Conservation (phyloP, 768 basidiomycete species). For the Collybia sp. region DNA sequence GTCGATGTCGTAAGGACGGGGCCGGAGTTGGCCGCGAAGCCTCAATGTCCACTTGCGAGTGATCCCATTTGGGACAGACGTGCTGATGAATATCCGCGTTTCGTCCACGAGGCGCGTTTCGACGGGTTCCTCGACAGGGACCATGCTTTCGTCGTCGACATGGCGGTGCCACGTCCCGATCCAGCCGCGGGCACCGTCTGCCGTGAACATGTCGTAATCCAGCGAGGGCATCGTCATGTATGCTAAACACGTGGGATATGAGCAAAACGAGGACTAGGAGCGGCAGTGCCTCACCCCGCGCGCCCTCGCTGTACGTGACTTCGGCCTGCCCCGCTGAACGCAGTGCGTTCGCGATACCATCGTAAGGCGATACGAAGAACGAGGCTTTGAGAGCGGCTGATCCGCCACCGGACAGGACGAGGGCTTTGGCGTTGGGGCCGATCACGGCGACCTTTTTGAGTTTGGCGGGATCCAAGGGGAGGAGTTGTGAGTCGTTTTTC, state of each 20-base stretch:
- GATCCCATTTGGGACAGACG: conserved; percentile 48
- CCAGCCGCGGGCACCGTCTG: conserved; percentile 64
- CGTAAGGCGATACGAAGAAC: conserved; percentile 73
- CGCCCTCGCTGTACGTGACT: conserved; percentile 65
- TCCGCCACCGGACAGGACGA: conserved; percentile 63
- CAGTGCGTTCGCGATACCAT: conserved; percentile 65
- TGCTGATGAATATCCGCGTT: conserved; percentile 61
- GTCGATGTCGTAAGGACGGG: conserved; percentile 45
- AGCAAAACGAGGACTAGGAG: not conserved
- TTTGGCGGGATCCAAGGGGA: conserved; percentile 43
- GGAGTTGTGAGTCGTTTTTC: conserved; percentile 56
- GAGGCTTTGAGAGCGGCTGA: conserved; percentile 70
- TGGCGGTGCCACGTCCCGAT: conserved; percentile 58
- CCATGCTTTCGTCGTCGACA: conserved; percentile 52
- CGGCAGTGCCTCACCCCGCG: conserved; percentile 41
- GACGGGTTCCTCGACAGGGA: conserved; percentile 34
- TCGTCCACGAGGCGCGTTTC: conserved; percentile 49
- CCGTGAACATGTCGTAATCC: conserved; percentile 60
- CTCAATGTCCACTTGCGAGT: conserved; percentile 61
- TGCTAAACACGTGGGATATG: conserved; percentile 31
- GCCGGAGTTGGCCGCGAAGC: conserved; percentile 55
- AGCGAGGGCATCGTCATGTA: conserved; percentile 63
- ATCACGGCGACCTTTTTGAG: conserved; percentile 73
- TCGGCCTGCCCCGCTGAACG: conserved; percentile 39
- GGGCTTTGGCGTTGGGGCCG: conserved; percentile 66